Evolutionary conservation across 768 basidiomycete species (phyloP).

Genomic region (Podaxis carcinomalis): DNA sequence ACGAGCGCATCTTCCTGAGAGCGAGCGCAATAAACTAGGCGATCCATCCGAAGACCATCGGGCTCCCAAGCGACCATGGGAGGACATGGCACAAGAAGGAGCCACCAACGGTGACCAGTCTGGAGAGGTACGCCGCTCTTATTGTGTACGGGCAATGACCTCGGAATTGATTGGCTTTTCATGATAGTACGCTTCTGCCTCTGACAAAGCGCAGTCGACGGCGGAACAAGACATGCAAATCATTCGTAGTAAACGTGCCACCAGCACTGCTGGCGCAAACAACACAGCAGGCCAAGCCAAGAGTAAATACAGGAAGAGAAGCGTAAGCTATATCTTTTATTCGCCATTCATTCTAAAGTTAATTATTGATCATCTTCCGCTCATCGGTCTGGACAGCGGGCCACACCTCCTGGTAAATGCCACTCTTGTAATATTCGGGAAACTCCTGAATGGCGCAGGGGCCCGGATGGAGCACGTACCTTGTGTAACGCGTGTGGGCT

Average conservation of each 20-base stretch:
- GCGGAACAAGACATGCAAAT: constrained; percentile 85
- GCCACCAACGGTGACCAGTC: constrained; percentile 19
- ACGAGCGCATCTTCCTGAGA: constrained; percentile 35
- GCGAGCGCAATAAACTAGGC: constrained; percentile 29
- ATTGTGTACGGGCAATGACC: neutral
- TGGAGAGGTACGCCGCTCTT: neutral
- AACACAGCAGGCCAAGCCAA: constrained; percentile 54
- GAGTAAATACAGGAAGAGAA: constrained; percentile 81
- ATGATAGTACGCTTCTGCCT: constrained; percentile 22
- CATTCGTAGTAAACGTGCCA: constrained; percentile 78
- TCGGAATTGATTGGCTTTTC: neutral
- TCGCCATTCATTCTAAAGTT: constrained; percentile 8
- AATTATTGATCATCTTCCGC: constrained; percentile 22
- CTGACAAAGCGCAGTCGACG: constrained; percentile 45
- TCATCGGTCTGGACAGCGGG: constrained; percentile 53
- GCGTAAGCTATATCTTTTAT: constrained; percentile 48
- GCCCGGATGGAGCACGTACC: constrained; percentile 80
- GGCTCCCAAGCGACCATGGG: constrained; percentile 77
- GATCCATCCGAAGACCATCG: constrained; percentile 46
- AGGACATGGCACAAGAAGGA: constrained; percentile 54
- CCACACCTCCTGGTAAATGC: constrained; percentile 82
- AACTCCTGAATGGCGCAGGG: constrained; percentile 86
- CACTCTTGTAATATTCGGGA: constrained; percentile 86
- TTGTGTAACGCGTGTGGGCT: constrained; percentile 84
- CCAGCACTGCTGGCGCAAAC: constrained; percentile 54